Evolutionary conservation across 2,329 filamentous ascomycete species (phyloP), one percentile per base, ranked within the genome.

Genomic region (Didymella pinodella): DNA sequence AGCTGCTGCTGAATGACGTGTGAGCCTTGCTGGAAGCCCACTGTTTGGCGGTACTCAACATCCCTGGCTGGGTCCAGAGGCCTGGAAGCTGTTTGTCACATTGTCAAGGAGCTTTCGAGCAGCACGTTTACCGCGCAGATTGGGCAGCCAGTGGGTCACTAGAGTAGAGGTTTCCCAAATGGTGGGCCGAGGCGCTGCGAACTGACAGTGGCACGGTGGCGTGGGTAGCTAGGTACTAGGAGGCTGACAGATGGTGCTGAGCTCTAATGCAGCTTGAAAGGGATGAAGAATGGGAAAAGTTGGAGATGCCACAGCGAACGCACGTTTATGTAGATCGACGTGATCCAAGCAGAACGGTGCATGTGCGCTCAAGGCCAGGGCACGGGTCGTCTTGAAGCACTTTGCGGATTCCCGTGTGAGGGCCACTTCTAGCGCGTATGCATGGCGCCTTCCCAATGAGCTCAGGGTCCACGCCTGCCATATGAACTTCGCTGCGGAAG

Each of bases 101-200:
- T 54, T 54, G 56, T 59, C 56, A 81, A 66, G 95, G 81, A 64
- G 86, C 89, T 71, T 88, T 88, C 31, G 88, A 91, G 91, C 59
- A 84, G 87, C 61, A 80, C 81, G 48, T 87, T 86, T 62, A 45
- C 57, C 53, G 65, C 63, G 61, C 57, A 68, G 45, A 54, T 65
- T 51, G 61, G 62, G 59, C 53, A 50, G 63, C 54, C 45, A 56
- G 63, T 63, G 66, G 66, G 57, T 54, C 65, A 48, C 45, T 32
- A 41, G 50, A 41, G 48, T 46, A 50, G 50, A 54, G 18, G 56
- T 29, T 47, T 45, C 46, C 41, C 47, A 45, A 47, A 48, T 31
- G 43, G 49, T 59, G 57, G 43, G 57, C 54, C 54, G 54, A 65
- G 59, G 61, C 57, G 56, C 46, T 54, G 50, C 56, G 47, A 46